Conservation (phyloP, 2,329 filamentous ascomycete species). For the Aureobasidium pullulans region DNA sequence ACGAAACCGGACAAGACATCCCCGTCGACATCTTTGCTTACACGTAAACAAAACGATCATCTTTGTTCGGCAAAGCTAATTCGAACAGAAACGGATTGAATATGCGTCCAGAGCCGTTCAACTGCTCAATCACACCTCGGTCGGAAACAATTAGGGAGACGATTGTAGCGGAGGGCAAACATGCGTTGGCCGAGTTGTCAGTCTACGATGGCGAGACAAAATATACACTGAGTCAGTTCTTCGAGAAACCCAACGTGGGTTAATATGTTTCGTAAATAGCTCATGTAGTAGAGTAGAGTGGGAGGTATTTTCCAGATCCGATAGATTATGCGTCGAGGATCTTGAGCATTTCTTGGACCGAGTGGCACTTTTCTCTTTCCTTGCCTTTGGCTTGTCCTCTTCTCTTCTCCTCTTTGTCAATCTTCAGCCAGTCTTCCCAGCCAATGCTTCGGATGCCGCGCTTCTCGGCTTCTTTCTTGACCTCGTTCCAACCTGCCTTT, state of each 20-base stretch:
- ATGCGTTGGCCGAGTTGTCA: constrained; percentile 46
- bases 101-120: constrained; percentile 50
- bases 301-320: background rate
- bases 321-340: constrained; percentile 30
- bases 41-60: constrained; percentile 34
- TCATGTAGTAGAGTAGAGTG: background rate
- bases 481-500: constrained; percentile 65
- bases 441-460: constrained; percentile 56
- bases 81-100: constrained; percentile 47
- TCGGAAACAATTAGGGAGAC: constrained; percentile 42
- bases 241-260: background rate
- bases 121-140: constrained; percentile 47
- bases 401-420: constrained; percentile 69
- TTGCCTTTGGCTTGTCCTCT: constrained; percentile 64
- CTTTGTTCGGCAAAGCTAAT: background rate
- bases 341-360: constrained; percentile 51
- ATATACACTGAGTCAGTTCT: constrained; percentile 50
- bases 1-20: constrained; percentile 38
- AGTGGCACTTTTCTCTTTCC: constrained; percentile 61
- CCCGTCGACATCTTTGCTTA: constrained; percentile 52
- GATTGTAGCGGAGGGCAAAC: constrained; percentile 46
- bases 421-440: constrained; percentile 81
- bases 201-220: constrained; percentile 50
- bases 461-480: constrained; percentile 53
- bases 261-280: background rate